phyloP scores from a whole-genome alignment of 371 early-diverging fungal genomes.

The Rhizopus delemar region DNA sequence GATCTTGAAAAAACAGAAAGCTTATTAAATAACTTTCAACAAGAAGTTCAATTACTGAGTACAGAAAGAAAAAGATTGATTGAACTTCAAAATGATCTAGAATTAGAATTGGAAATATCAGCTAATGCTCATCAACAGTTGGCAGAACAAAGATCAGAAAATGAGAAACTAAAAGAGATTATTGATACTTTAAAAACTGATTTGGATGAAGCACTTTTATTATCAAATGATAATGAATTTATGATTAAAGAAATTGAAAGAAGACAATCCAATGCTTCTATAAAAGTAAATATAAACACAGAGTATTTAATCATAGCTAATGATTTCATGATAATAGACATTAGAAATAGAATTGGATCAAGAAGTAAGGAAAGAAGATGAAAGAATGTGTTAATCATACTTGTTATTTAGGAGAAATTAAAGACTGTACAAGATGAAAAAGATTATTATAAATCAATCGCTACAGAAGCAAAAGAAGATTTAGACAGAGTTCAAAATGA shows the following conservation, averaged over 20 bases:
- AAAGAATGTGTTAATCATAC: too few species aligned
- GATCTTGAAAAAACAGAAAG: constrained; percentile 42
- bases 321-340: constrained; percentile 15
- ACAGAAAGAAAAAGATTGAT: constrained; percentile 47
- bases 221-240: neutral
- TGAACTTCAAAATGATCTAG: constrained; percentile 40
- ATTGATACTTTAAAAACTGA: constrained; percentile 50
- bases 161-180: constrained; percentile 50
- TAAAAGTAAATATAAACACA: constrained; percentile 18
- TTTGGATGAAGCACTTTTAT: constrained; percentile 43
- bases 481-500: constrained; percentile 43
- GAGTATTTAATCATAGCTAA: too few species aligned
- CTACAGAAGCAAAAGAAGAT: constrained; percentile 43
- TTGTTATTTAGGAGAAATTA: constrained; percentile 8
- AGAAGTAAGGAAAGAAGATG: neutral
- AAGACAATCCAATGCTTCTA: constrained; percentile 10
- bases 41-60: constrained; percentile 38
- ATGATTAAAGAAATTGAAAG: neutral
- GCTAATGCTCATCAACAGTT: constrained; percentile 48
- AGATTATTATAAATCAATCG: constrained; percentile 45
- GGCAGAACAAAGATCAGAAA: constrained; percentile 53
- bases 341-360: constrained; percentile 35
- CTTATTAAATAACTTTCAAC: constrained; percentile 33
- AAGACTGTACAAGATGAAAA: constrained; percentile 46
- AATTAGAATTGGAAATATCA: constrained; percentile 41